Evolutionary conservation across 805 yeast species (phyloP), one percentile per base, ranked within the genome.

Genomic region (Pichia nanzhaoensis): DNA sequence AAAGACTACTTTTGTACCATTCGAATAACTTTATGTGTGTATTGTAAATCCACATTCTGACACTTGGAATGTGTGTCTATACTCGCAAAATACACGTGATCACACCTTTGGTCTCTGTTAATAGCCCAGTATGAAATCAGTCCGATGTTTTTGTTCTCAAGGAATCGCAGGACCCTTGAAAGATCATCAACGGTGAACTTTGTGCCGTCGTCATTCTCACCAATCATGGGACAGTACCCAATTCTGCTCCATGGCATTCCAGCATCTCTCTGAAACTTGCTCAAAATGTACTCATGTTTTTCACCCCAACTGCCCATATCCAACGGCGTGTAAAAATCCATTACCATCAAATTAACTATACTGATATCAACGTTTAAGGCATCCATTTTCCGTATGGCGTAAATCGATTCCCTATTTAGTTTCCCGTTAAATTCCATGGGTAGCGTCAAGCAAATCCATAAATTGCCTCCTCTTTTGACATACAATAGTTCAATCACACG

Each of bases 141-240:
- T 3, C 65, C 66, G 9, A 63, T 41, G 3, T 49, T 34, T 6
- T 51, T 48, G 5, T 18, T 4, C 17, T 44, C 49, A 3, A 51
- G 53, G 46, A 55, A 58, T 6, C 46, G 35, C 21, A 61, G 45
- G 4, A 63, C 30, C 24, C 21, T 30, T 10, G 47, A 36, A 61
- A 60, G 59, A 33, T 62, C 65, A 6, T 42, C 20, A 1, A 55
- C 18, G 1, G 51, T 39, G n/a, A 63, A 54, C 1, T 48, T 39
- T 8, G 62, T 36, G 5, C 49, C 41, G 43, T 62, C 67, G 44
- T 63, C 67, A 44, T 62, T 62, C 32, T 45, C 47, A 0, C 67
- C 67, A 32, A 63, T 63, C 67, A 63, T 63, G 27, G 67, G 67
- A 39, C 65, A 61, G 18, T 59, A 31, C 3, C 66, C 67, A 36